Evolutionary conservation across 768 basidiomycete species (phyloP).

Genomic region (Tephrocybe sp.): DNA sequence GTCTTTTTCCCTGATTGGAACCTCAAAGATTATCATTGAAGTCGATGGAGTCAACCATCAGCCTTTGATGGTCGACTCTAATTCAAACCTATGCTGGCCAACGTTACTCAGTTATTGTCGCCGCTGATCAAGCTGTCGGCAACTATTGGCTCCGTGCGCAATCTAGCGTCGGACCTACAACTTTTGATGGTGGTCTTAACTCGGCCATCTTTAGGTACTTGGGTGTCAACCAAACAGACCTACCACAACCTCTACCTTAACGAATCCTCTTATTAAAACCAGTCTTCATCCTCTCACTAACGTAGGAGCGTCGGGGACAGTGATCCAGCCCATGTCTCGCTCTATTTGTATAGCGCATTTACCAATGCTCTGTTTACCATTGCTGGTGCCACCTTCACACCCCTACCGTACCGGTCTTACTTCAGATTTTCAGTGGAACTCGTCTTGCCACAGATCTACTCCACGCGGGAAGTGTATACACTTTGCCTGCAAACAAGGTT

Average conservation of each 20-base stretch:
- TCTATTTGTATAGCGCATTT: conserved; percentile 20
- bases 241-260: conserved; percentile 1
- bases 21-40: conserved; percentile 38
- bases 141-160: conserved; percentile 57
- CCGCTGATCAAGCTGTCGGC: conserved; percentile 38
- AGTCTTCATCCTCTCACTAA: conserved; percentile 11
- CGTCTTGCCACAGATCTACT: conserved; percentile 44
- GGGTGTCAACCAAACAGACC: conserved; percentile 44
- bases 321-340: conserved; percentile 24
- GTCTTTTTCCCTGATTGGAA: too few species aligned
- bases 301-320: conserved; percentile 15
- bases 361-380: conserved; percentile 20
- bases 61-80: conserved; percentile 36
- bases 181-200: conserved; percentile 39
- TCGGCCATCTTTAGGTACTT: conserved; percentile 49
- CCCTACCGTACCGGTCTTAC: conserved; percentile 43
- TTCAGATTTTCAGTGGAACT: conserved; percentile 60
- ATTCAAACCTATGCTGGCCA: conserved; percentile 42
- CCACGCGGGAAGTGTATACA: conserved; percentile 44
- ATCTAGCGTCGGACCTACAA: conserved; percentile 21
- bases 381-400: conserved; percentile 28
- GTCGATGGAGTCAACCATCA: conserved; percentile 33
- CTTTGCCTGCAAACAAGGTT: conserved; percentile 42
- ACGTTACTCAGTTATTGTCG: conserved; percentile 44
- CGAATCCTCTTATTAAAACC: conserved; percentile 29